Conservation (phyloP, 805 yeast genomes). For the Priceomyces fermenticarens region DNA sequence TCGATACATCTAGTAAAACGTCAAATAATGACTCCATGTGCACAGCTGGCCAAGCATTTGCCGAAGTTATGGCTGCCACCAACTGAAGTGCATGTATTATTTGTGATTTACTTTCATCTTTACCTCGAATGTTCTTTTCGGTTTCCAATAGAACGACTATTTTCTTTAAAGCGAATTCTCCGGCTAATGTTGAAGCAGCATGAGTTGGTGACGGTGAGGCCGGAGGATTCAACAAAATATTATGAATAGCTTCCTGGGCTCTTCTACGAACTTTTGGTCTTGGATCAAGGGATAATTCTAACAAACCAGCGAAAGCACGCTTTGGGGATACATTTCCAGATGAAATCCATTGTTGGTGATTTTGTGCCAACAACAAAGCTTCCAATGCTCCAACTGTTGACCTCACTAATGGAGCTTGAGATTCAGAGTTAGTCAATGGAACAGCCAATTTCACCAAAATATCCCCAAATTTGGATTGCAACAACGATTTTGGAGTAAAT, state of each 20-base stretch:
- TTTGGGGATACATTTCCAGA: slow-evolving; percentile 64
- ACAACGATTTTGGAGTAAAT: slow-evolving; percentile 62
- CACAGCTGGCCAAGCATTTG: slow-evolving; percentile 79
- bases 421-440: slow-evolving; percentile 61
- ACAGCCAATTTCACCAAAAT: slow-evolving; percentile 81
- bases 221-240: slow-evolving; percentile 64
- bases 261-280: slow-evolving; percentile 95
- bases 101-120: slow-evolving; percentile 48
- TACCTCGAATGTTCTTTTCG: slow-evolving; percentile 20
- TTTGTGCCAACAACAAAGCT: slow-evolving; percentile 75
- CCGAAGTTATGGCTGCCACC: slow-evolving; percentile 63
- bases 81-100: slow-evolving; percentile 78
- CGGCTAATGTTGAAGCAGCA: slow-evolving; percentile 68
- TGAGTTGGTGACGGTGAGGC: slow-evolving; percentile 76
- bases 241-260: slow-evolving; percentile 83
- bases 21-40: slow-evolving; percentile 75
- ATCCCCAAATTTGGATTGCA: slow-evolving; percentile 72
- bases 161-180: slow-evolving; percentile 61
- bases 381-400: slow-evolving; percentile 87
- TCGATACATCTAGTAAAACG: slow-evolving; percentile 67
- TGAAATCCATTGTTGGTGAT: slow-evolving; percentile 69
- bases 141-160: slow-evolving; percentile 45
- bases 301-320: slow-evolving; percentile 74
- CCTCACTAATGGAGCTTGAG: slow-evolving; percentile 78
- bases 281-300: slow-evolving; percentile 78